Evolutionary conservation across 2,329 filamentous ascomycete species (phyloP).

Genomic region (Pseudopithomyces chartarum): DNA sequence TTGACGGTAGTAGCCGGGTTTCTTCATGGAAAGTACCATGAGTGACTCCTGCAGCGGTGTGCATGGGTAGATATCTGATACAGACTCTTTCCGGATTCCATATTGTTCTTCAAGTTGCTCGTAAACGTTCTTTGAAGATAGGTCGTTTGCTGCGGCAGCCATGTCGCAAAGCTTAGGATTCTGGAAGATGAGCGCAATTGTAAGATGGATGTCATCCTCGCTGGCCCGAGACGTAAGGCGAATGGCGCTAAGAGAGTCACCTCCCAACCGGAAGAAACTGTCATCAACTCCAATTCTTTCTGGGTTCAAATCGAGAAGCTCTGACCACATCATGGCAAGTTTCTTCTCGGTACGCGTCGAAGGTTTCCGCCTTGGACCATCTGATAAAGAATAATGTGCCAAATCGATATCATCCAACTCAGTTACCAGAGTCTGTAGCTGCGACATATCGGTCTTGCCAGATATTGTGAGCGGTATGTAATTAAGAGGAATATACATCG

Average conservation of each 20-base stretch:
- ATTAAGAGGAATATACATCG: conserved; percentile 40
- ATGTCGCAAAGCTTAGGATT: conserved; percentile 1
- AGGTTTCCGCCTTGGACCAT: conserved; percentile 13
- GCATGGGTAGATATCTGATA: not conserved
- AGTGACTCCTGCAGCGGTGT: conserved; percentile 1
- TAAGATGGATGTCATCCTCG: not conserved
- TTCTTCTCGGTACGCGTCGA: not conserved
- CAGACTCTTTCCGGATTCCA: not conserved
- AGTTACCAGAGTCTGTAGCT: conserved; percentile 19
- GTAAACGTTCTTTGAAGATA: not conserved
- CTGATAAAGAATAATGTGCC: not conserved
- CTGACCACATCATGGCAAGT: conserved; percentile 15
- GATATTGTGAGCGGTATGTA: conserved; percentile 41
- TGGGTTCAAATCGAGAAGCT: conserved; percentile 13
- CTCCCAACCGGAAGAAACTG: conserved; percentile 47
- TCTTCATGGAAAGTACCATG: conserved; percentile 49
- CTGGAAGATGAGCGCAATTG: not conserved
- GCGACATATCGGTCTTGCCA: conserved; percentile 42
- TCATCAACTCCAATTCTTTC: conserved; percentile 16
- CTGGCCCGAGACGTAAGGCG: not conserved
- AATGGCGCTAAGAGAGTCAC: conserved; percentile 49
- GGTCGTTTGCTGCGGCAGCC: not conserved
- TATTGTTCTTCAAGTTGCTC: not conserved
- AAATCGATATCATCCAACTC: not conserved
- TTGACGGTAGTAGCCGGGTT: conserved; percentile 58